Evolutionary conservation across 2,329 filamentous ascomycete genomes (phyloP), one percentile per base, ranked within the genome.

Genomic region (Arthroderma sp.): DNA sequence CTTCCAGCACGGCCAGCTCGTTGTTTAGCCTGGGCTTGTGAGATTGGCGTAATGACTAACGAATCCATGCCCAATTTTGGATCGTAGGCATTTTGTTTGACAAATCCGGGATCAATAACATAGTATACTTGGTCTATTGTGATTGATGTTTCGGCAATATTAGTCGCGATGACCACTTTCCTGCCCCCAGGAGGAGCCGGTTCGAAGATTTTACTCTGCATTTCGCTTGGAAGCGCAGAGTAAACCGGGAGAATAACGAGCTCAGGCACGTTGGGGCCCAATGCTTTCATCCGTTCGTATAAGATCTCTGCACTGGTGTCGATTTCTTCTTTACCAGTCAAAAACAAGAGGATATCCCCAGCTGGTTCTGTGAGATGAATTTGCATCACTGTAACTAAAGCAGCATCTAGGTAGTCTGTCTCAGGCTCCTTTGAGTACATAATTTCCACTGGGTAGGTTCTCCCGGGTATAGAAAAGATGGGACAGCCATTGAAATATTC

Each of bases 61-160:
- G 91, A 90, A 66, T 98, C 93, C 91, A 98, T 98, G 56, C 93
- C 93, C 1, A 97, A 81, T 72, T 97, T 97, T 0, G 91, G 88
- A 67, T 98, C 91, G 68, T 96, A 98, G 1, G 88, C 91, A 64
- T 93, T 96, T 68, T 97, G 91, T 75, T 98, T 98, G 60, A 96
- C 91, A 64, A 97, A 98, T 1, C 93, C 93, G 1, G 93, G 91
- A 66, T 98, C 93, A 15, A 98, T 85, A 17, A 98, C 94, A 67
- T 95, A 97, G 74, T 91, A 96, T 63, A 98, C 95, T 53, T 91
- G 87, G 68, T 98, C 93, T 62, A 98, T 97, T 0, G 93, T 98
- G 67, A 98, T 93, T 56, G 89, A 95, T 0, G 93, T 98, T 69
- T 98, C 93, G 0, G 93, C 93, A 66, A 98, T 98, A 65, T 98